Evolutionary conservation across 2,329 filamentous ascomycete genomes (phyloP).

Genomic region (Chaetomium strumarium): DNA sequence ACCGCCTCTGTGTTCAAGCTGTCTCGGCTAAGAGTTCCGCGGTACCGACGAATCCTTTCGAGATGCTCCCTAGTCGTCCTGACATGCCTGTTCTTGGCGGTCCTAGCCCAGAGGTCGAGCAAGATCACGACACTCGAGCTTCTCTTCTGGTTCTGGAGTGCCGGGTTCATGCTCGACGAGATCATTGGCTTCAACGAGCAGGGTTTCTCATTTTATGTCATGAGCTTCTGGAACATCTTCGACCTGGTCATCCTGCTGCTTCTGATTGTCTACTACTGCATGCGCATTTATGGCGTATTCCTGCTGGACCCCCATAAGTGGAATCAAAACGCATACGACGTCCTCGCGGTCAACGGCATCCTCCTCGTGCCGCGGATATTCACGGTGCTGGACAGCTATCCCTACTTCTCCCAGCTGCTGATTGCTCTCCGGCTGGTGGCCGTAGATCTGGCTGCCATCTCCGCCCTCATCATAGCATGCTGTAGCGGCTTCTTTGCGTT

Average conservation of each 20-base stretch:
- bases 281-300: slow-evolving; percentile 82
- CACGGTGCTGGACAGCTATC: slow-evolving; percentile 88
- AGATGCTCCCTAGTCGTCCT: slow-evolving; percentile 82
- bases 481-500: slow-evolving; percentile 96
- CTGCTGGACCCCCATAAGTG: slow-evolving; percentile 68
- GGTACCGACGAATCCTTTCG: slow-evolving; percentile 85
- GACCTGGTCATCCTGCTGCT: slow-evolving; percentile 84
- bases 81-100: slow-evolving; percentile 77
- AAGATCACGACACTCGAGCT: slow-evolving; percentile 80
- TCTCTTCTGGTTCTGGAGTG: slow-evolving; percentile 96
- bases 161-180: slow-evolving; percentile 94
- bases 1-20: slow-evolving; percentile 89
- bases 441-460: slow-evolving; percentile 77
- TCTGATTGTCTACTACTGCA: slow-evolving; percentile 81
- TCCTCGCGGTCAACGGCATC: slow-evolving; percentile 87
- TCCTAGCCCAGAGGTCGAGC: slow-evolving; percentile 68
- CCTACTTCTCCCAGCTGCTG: slow-evolving; percentile 90
- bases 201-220: slow-evolving; percentile 91
- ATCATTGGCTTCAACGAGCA: slow-evolving; percentile 95
- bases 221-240: slow-evolving; percentile 97
- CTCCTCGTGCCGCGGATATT: slow-evolving; percentile 86
- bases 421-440: slow-evolving; percentile 95
- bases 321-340: slow-evolving; percentile 84
- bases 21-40: slow-evolving; percentile 81
- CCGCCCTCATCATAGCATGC: slow-evolving; percentile 75